Base-by-base conservation (phyloP, 2,329 filamentous ascomycete genomes). In the Whalleya microplaca region DNA sequence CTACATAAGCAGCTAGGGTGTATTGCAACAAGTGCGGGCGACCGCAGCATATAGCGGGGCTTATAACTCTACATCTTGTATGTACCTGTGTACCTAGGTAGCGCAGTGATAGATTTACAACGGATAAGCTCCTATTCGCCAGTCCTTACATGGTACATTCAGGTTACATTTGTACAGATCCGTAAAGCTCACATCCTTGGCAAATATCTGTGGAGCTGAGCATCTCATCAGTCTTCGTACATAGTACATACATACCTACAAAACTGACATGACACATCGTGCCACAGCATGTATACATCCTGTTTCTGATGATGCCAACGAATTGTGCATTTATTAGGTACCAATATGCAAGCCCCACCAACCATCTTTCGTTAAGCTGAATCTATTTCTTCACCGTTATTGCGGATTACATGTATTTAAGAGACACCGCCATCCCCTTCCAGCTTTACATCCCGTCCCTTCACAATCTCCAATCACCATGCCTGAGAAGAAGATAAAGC, bases 401-500 rank as follows among this genome's bases (percentile, higher is more conserved):
- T 27, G 18, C 19, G n/a, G 18, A 19, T 14, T 10, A 44, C 2
- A 19, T 5, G 21, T n/a, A n/a, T n/a, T n/a, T n/a, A 49, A 27
- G 45, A 44, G 27, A 48, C 41, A 55, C 37, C 41, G 40, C n/a
- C 42, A 5, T 29, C 44, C 18, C 32, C 37, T 10, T 43, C 16
- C 20, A 21, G 5, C 27, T 46, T 45, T 20, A 6, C 21, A 16
- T 45, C 48, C 21, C 41, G 12, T 42, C 20, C 7, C 16, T 40
- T 21, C 9, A 10, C 41, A n/a, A 40, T n/a, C n/a, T 20, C 10
- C 21, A 8, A 43, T 43, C 51, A 32, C 48, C 45, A 71, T 71
- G 69, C 66, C 67, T 20, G 65, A 64, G 19, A 69, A 64, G 48
- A 71, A 67, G 48, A 68, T 53, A 20, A 62, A 63, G 45, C 64